Evolutionary conservation across 2,329 filamentous ascomycete species (phyloP).

Genomic region (Bipolaris victoriae): DNA sequence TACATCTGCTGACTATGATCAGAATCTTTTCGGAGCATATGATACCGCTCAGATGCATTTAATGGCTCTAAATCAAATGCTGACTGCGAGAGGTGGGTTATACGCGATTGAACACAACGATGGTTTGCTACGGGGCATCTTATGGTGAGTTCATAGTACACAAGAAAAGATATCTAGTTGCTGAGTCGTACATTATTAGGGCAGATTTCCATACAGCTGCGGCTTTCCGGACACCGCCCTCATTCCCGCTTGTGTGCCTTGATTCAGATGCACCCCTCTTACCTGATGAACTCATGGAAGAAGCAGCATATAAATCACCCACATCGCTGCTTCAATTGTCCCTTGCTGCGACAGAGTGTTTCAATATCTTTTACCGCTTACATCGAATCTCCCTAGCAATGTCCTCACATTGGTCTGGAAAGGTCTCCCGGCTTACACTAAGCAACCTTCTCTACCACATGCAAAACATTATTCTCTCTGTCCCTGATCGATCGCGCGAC

Average conservation of each 20-base stretch:
- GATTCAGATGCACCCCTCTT: conserved; percentile 25
- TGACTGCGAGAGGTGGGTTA: conserved; percentile 30
- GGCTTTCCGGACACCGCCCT: conserved; percentile 27
- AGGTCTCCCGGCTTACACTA: conserved; percentile 21
- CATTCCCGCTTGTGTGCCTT: conserved; percentile 26
- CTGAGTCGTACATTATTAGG: conserved; percentile 18
- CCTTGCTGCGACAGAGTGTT: conserved; percentile 27
- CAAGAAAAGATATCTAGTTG: not conserved
- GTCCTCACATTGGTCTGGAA: conserved; percentile 22
- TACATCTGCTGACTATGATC: not conserved
- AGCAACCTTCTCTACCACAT: conserved; percentile 34
- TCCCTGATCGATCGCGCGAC: conserved; percentile 27
- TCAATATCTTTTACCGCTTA: conserved; percentile 36
- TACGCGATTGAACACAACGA: conserved; percentile 33
- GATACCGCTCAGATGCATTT: conserved; percentile 26
- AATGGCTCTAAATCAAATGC: conserved; percentile 31
- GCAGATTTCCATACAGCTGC: conserved; percentile 35
- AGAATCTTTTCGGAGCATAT: conserved; percentile 37
- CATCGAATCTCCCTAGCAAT: conserved; percentile 31
- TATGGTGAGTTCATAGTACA: conserved; percentile 23
- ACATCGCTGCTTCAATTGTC: conserved; percentile 33
- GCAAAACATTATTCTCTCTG: conserved; percentile 27
- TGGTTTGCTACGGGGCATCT: conserved; percentile 31
- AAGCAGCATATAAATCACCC: conserved; percentile 30
- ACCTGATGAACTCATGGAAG: conserved; percentile 26